phyloP scores from a whole-genome alignment of 2,329 filamentous ascomycete species.

The Ophiostoma novo-ulmi region DNA sequence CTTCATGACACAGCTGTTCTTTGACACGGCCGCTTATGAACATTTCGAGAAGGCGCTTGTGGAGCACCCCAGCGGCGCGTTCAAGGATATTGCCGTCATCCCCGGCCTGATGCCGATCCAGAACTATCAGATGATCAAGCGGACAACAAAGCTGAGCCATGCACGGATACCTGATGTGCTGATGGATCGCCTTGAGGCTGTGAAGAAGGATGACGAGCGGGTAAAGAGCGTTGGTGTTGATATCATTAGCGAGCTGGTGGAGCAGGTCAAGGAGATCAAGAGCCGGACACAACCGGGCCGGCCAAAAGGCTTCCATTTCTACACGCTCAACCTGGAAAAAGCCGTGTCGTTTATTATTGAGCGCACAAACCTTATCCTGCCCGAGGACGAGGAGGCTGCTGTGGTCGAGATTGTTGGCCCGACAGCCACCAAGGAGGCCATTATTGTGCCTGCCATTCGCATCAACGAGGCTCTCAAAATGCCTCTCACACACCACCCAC shows the following conservation, averaged over 20 bases:
- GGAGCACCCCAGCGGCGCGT: slow-evolving; percentile 75
- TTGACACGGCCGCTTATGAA: slow-evolving; percentile 78
- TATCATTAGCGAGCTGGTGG: slow-evolving; percentile 77
- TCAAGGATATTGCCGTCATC: slow-evolving; percentile 83
- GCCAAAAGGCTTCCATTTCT: slow-evolving; percentile 88
- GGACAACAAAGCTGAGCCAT: slow-evolving; percentile 91
- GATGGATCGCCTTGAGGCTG: slow-evolving; percentile 63
- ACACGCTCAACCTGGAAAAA: slow-evolving; percentile 94
- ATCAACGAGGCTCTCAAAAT: slow-evolving; percentile 46
- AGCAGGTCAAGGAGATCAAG: slow-evolving; percentile 64
- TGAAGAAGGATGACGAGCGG: slow-evolving; percentile 73
- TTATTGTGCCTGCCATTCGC: slow-evolving; percentile 47
- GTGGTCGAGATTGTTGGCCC: slow-evolving; percentile 38
- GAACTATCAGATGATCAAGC: slow-evolving; percentile 89
- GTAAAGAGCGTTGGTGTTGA: slow-evolving; percentile 77
- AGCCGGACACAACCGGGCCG: slow-evolving; percentile 44
- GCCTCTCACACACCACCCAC: slow-evolving; percentile 37
- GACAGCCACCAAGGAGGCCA: slow-evolving; percentile 35
- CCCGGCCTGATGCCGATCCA: slow-evolving; percentile 97
- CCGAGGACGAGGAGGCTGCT: slow-evolving; percentile 36
- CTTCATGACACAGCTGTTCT: slow-evolving; percentile 97
- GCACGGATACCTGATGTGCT: slow-evolving; percentile 71
- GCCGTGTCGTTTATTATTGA: slow-evolving; percentile 91
- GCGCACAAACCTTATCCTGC: slow-evolving; percentile 73
- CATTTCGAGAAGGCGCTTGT: slow-evolving; percentile 72